Percentiles rank a stretch among this genome's conserved stretches.
Evolutionary conservation across 805 yeast species (phyloP).

Genomic region (Candida jianshihensis): DNA sequence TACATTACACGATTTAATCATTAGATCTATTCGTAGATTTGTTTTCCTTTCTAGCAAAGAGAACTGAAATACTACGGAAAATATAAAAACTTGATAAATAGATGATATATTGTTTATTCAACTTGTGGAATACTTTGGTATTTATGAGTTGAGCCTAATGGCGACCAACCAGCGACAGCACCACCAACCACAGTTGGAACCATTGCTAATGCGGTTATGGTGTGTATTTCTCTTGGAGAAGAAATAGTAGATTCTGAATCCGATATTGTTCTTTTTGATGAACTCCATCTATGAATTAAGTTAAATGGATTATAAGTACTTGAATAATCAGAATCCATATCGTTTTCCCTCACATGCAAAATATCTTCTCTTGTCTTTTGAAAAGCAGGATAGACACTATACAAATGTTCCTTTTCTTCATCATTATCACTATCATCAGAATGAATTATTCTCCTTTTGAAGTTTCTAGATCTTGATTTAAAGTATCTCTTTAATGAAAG

Average conservation of each 20-base stretch:
- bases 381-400: conserved; percentile 26
- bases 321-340: conserved; percentile 6
- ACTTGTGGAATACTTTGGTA: no score
- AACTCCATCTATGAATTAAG: conserved; percentile 20
- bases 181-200: conserved; percentile 52
- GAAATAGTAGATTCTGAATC: conserved; percentile 13
- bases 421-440: conserved; percentile 4
- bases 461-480: conserved; percentile 5
- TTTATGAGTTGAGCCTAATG: conserved; percentile 7
- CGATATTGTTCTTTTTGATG: conserved; percentile 7
- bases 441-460: conserved; percentile 1
- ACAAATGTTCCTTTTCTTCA: conserved; percentile 13
- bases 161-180: conserved; percentile 49
- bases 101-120: no score
- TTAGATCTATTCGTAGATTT: no score
- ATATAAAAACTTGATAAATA: no score
- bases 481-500: conserved; percentile 16
- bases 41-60: no score
- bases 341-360: conserved; percentile 17
- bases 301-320: conserved; percentile 17
- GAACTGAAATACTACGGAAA: not conserved
- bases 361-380: conserved; percentile 26
- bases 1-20: no score
- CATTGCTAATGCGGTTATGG: conserved; percentile 39
- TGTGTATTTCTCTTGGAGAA: conserved; percentile 11